Conservation (phyloP, 495 filamentous ascomycete species). For the Monascus purpureus region DNA sequence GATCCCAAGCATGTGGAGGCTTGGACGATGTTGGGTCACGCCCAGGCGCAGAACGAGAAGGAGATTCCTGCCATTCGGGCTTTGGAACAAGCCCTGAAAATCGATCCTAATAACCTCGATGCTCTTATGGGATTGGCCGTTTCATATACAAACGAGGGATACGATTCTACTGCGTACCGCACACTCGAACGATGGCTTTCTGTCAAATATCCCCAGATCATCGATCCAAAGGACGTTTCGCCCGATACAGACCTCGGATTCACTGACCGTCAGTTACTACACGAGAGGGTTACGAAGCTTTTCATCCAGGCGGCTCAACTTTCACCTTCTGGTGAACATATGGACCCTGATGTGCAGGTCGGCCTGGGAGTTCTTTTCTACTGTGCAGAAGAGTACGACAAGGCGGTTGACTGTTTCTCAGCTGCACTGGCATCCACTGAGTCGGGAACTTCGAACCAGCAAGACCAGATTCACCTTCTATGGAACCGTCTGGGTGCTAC, state of each 20-base stretch:
- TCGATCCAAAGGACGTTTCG: constrained; percentile 51
- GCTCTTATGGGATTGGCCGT: constrained; percentile 93
- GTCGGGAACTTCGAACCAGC: constrained; percentile 58
- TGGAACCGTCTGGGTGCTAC: constrained; percentile 98
- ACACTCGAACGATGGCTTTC: constrained; percentile 94
- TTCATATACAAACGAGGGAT: constrained; percentile 98
- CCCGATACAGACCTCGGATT: constrained; percentile 68
- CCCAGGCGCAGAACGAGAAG: constrained; percentile 97
- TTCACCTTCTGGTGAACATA: constrained; percentile 70
- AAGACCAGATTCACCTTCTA: constrained; percentile 71
- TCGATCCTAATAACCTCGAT: constrained; percentile 72
- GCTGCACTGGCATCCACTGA: constrained; percentile 75
- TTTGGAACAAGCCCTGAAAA: constrained; percentile 76
- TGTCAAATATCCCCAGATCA: constrained; percentile 75
- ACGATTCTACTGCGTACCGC: constrained; percentile 91
- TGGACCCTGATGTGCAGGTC: constrained; percentile 98
- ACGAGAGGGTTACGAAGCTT: constrained; percentile 75
- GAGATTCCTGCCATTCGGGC: constrained; percentile 97
- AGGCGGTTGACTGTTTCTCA: constrained; percentile 96
- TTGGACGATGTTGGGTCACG: constrained; percentile 79
- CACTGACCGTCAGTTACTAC: constrained; percentile 79
- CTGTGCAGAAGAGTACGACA: constrained; percentile 92
- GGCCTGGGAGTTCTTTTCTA: constrained; percentile 97
- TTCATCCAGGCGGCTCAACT: constrained; percentile 90
- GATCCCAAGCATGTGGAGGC: constrained; percentile 77